Conservation (phyloP, 140 eudicot species). For the Oenanthe javanica region DNA sequence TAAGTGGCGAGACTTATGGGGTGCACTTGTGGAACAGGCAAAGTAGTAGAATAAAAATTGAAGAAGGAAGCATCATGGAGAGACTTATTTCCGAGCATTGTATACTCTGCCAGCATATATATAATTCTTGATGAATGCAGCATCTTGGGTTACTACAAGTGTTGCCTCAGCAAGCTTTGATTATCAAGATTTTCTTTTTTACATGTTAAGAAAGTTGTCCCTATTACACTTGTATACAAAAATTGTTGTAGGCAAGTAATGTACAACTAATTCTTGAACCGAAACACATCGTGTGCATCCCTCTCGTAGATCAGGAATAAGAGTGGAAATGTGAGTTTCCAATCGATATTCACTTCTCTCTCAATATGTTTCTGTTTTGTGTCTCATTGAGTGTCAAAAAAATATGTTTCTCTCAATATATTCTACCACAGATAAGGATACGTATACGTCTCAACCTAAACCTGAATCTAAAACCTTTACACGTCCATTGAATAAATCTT, state of each 20-base stretch:
- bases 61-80: constrained; percentile 60
- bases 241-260: neutral
- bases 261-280: neutral
- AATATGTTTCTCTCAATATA: constrained; percentile 10
- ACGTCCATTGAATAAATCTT: constrained; percentile 14
- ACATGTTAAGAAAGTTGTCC: neutral
- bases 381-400: neutral
- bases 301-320: no score
- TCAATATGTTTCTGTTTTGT: neutral
- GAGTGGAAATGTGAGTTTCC: neutral
- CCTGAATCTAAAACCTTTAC: constrained; percentile 18
- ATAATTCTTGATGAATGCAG: constrained; percentile 18
- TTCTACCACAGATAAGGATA: constrained; percentile 34
- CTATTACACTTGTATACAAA: neutral
- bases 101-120: constrained; percentile 35
- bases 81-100: constrained; percentile 49
- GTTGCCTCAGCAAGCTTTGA: neutral
- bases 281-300: neutral
- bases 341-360: neutral
- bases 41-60: constrained; percentile 44
- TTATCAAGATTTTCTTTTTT: neutral
- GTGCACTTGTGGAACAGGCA: constrained; percentile 82
- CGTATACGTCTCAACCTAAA: constrained; percentile 26
- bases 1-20: constrained; percentile 42
- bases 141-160: neutral